Evolutionary conservation across 176 grass and related monocot genomes (phyloP).

Genomic region (Alloteropsis semialata): DNA sequence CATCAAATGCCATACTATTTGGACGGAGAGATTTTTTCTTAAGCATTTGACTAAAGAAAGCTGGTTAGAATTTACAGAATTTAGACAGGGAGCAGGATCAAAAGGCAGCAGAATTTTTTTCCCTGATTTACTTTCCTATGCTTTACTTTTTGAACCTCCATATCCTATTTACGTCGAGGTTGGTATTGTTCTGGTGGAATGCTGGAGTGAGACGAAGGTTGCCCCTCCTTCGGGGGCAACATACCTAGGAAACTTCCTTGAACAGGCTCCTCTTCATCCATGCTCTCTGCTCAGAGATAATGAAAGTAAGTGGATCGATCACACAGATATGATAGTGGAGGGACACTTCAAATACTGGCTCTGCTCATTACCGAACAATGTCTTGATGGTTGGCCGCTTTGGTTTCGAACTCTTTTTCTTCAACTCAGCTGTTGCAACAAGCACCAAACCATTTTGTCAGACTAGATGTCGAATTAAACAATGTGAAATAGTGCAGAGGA

Average conservation of each 20-base stretch:
- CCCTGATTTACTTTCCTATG: slow-evolving; percentile 45
- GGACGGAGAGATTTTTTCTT: not conserved
- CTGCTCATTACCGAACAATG: slow-evolving; percentile 80
- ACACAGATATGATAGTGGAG: not conserved
- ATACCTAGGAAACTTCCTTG: slow-evolving; percentile 88
- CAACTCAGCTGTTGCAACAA: slow-evolving; percentile 71
- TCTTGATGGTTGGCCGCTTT: slow-evolving; percentile 97
- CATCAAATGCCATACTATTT: slow-evolving; percentile 23
- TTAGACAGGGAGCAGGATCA: slow-evolving; percentile 34
- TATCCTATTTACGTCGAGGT: slow-evolving; percentile 79
- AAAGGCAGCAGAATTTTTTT: slow-evolving; percentile 37
- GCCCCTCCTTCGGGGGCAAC: slow-evolving; percentile 73
- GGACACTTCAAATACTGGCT: not conserved
- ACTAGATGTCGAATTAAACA: slow-evolving; percentile 19
- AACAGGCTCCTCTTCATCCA: slow-evolving; percentile 57
- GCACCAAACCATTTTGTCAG: slow-evolving; percentile 31
- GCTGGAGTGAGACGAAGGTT: slow-evolving; percentile 77
- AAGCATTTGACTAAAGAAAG: slow-evolving; percentile 38
- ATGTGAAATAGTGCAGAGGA: not conserved
- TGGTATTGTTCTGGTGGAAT: slow-evolving; percentile 77
- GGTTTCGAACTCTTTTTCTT: slow-evolving; percentile 96
- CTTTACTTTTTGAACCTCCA: slow-evolving; percentile 50
- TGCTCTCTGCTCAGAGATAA: slow-evolving; percentile 54
- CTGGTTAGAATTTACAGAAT: slow-evolving; percentile 66
- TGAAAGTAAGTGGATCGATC: slow-evolving; percentile 17